Conservation (phyloP, 2,329 filamentous ascomycete species). For the Colletotrichum salicis region DNA sequence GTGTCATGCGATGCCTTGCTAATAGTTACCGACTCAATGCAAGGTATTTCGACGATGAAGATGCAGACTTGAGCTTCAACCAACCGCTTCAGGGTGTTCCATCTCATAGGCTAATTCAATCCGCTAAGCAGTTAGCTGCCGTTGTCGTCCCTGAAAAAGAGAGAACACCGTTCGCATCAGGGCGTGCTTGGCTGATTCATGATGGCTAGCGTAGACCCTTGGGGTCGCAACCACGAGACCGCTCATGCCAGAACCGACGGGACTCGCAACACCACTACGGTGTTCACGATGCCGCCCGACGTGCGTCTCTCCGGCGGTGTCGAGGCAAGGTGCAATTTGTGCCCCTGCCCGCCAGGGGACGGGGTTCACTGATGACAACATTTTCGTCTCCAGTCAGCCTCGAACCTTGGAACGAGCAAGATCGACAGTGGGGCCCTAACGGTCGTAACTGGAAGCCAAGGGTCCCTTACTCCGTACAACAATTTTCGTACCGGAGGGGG, state of each 20-base stretch:
- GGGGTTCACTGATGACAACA: constrained; percentile 25
- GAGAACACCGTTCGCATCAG: neutral
- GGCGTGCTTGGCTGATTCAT: constrained; percentile 2
- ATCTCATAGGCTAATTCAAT: neutral
- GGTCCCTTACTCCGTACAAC: constrained; percentile 33
- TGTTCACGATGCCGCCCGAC: constrained; percentile 27
- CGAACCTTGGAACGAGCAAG: constrained; percentile 32
- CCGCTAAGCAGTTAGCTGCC: neutral
- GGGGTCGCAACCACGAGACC: neutral
- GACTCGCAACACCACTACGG: neutral
- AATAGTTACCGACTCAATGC: neutral
- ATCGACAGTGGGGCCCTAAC: constrained; percentile 28
- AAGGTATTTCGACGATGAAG: neutral
- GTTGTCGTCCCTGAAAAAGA: neutral
- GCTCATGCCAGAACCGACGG: constrained; percentile 14
- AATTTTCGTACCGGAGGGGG: neutral
- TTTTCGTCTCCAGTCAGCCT: constrained; percentile 12
- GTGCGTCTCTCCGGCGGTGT: constrained; percentile 13
- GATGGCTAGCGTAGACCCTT: neutral
- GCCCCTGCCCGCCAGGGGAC: constrained; percentile 14
- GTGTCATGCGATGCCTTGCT: constrained; percentile 6
- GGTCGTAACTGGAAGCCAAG: constrained; percentile 11
- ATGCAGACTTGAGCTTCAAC: neutral
- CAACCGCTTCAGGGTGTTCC: neutral
- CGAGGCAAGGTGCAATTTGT: neutral